A percentile compares a stretch with the other conserved stretches of the same genome.
phyloP scores from a whole-genome alignment of 768 basidiomycete species.

The Leucocoprinus sp. region DNA sequence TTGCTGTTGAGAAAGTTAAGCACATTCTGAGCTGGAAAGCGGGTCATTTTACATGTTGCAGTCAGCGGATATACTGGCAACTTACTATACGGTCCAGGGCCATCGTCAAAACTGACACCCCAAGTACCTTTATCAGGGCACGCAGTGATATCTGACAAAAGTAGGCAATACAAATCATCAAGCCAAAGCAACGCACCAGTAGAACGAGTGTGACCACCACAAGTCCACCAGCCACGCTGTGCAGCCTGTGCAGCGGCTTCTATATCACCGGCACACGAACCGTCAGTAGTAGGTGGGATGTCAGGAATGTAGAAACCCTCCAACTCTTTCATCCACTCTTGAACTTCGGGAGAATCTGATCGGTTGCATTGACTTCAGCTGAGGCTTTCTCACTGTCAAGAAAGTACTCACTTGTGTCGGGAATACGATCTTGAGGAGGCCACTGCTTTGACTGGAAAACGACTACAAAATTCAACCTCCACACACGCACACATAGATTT shows the following conservation, averaged over 20 bases:
- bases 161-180: neutral
- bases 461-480: conserved; percentile 12
- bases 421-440: conserved; percentile 56
- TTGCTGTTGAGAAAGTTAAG: conserved; percentile 63
- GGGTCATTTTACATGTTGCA: conserved; percentile 6
- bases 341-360: conserved; percentile 53
- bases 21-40: conserved; percentile 37
- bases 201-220: conserved; percentile 57
- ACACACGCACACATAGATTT: neutral
- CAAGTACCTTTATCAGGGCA: conserved; percentile 66
- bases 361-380: neutral
- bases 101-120: conserved; percentile 86
- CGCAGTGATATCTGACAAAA: conserved; percentile 43
- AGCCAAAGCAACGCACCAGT: conserved; percentile 25
- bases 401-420: conserved; percentile 43
- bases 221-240: conserved; percentile 87
- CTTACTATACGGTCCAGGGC: conserved; percentile 77
- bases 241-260: conserved; percentile 45
- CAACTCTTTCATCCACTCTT: conserved; percentile 69
- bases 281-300: conserved; percentile 52
- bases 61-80: conserved; percentile 14
- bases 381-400: neutral
- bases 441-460: conserved; percentile 32
- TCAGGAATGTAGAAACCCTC: conserved; percentile 63
- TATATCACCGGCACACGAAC: conserved; percentile 59